phyloP scores from a whole-genome alignment of 2,329 filamentous ascomycete species.

The Aspergillus clavatus region DNA sequence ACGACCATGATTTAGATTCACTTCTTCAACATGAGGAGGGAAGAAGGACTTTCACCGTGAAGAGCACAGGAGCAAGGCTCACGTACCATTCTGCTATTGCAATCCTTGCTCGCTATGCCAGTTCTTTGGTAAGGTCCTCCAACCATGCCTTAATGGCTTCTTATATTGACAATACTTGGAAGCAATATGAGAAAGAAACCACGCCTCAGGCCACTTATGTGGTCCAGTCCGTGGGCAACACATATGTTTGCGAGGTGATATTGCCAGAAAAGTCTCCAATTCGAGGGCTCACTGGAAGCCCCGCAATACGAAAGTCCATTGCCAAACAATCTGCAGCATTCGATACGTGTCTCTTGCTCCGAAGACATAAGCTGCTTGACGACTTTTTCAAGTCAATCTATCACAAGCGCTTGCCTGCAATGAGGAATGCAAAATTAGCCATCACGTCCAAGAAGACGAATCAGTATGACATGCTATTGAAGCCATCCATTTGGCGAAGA shows the following conservation, averaged over 20 bases:
- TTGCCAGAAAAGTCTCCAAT: constrained; percentile 73
- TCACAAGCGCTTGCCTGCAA: constrained; percentile 65
- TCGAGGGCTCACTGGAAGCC: constrained; percentile 58
- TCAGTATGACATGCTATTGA: constrained; percentile 71
- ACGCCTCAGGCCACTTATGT: constrained; percentile 55
- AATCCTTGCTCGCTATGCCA: constrained; percentile 68
- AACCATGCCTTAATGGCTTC: not conserved
- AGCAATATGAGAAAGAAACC: constrained; percentile 47
- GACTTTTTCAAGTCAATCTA: constrained; percentile 69
- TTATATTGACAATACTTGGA: constrained; percentile 10
- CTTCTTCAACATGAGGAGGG: constrained; percentile 51
- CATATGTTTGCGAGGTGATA: constrained; percentile 72
- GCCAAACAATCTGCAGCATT: constrained; percentile 90
- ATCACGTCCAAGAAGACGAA: constrained; percentile 72
- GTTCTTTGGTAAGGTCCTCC: constrained; percentile 51
- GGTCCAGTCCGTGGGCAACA: constrained; percentile 51
- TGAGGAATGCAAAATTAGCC: constrained; percentile 83
- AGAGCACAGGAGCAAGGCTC: constrained; percentile 67
- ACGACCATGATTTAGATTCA: constrained; percentile 53
- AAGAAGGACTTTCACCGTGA: constrained; percentile 56
- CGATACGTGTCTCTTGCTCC: constrained; percentile 67
- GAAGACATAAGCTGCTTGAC: constrained; percentile 64
- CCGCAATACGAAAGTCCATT: constrained; percentile 64
- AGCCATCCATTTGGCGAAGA: constrained; percentile 68
- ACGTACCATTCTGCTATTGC: constrained; percentile 70